Evolutionary conservation across 306 rosid species (phyloP).

Genomic region (Castanea sativa): DNA sequence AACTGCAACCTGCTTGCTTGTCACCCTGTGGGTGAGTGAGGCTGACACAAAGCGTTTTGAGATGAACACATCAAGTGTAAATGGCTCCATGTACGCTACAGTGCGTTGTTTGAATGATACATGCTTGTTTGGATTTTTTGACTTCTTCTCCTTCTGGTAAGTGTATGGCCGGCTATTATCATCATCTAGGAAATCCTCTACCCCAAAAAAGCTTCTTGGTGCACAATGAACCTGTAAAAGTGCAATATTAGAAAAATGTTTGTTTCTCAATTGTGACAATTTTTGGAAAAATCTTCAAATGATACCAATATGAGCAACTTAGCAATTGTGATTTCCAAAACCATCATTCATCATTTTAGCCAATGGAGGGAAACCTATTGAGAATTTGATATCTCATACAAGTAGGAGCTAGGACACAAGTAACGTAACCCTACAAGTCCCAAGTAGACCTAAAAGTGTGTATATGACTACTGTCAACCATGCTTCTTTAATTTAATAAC

Average conservation of each 20-base stretch:
- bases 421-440: too few relatives aligned
- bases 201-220: conserved; percentile 91
- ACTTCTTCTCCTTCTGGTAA: conserved; percentile 76
- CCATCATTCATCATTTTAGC: too few relatives aligned
- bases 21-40: conserved; percentile 85
- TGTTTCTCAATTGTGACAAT: too few relatives aligned
- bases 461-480: too few relatives aligned
- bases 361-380: rapidly evolving
- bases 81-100: conserved; percentile 88
- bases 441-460: too few relatives aligned
- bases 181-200: conserved; percentile 86
- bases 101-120: conserved; percentile 88
- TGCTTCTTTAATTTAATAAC: too few relatives aligned
- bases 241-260: neutral
- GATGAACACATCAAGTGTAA: conserved; percentile 86
- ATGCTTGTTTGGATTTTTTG: conserved; percentile 84
- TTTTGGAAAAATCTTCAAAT: too few relatives aligned
- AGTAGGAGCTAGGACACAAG: too few relatives aligned
- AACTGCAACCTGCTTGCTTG: conserved; percentile 91
- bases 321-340: too few relatives aligned
- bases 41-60: conserved; percentile 96
- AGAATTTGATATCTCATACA: too few relatives aligned
- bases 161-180: conserved; percentile 87
- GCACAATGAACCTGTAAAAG: conserved; percentile 52
- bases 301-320: too few relatives aligned